Conservation (phyloP, 306 rosid genomes). For the Rosa persica region DNA sequence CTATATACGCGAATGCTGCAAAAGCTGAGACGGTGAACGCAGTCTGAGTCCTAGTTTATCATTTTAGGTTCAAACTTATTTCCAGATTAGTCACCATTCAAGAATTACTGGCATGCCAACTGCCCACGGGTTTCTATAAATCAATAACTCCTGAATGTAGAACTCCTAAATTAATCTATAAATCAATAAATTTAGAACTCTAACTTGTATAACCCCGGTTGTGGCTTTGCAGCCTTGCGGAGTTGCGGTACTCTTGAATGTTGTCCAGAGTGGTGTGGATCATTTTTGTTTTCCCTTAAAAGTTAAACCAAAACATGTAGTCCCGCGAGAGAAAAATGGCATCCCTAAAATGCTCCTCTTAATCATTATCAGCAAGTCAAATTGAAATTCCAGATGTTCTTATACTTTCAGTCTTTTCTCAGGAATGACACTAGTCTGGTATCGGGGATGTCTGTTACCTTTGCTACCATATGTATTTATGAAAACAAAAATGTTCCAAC, state of each 20-base stretch:
- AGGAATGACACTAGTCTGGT: not conserved
- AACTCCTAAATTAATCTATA: too few relatives aligned
- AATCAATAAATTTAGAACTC: not conserved
- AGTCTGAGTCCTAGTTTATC: conserved; percentile 18
- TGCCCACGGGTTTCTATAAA: not conserved
- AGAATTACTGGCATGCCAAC: not conserved
- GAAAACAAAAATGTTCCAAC: not conserved
- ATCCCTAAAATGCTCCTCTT: not conserved
- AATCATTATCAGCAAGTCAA: not conserved
- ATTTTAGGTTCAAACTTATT: not conserved
- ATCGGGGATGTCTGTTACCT: too few relatives aligned
- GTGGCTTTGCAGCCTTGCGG: not conserved
- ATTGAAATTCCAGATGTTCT: not conserved
- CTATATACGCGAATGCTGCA: conserved; percentile 49
- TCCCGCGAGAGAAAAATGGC: not conserved
- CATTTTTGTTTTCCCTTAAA: not conserved
- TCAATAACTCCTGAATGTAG: not conserved
- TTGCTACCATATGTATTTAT: not conserved
- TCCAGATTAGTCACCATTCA: not conserved
- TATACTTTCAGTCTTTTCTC: not conserved
- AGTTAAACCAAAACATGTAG: not conserved
- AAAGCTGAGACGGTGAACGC: conserved; percentile 36
- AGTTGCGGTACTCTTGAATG: not conserved
- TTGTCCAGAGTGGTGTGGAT: not conserved
- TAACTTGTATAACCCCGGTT: not conserved